These are phyloP conservation scores for Cladophialophora psammophila DNA, from an alignment of 2,329 filamentous ascomycete genomes.

Conservation along the genomic window DNA sequence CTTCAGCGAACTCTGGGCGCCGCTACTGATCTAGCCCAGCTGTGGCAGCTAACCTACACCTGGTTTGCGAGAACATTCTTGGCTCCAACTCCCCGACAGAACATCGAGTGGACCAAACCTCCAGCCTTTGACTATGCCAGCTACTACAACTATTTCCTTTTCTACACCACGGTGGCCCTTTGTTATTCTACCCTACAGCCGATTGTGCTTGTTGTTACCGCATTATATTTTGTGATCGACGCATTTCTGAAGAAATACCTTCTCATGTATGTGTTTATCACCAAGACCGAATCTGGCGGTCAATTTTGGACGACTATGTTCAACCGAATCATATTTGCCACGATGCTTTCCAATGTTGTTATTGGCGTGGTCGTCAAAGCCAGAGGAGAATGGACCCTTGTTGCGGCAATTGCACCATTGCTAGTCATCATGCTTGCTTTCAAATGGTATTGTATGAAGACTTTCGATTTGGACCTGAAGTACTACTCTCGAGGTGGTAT, in stretches of 20 bases:
- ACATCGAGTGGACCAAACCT: conserved; percentile 92
- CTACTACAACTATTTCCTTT: conserved; percentile 98
- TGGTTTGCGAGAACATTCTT: conserved; percentile 86
- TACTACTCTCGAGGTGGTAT: conserved; percentile 77
- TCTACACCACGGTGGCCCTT: conserved; percentile 87
- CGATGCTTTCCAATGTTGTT: conserved; percentile 78
- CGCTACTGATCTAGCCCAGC: conserved; percentile 89
- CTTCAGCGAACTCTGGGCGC: conserved; percentile 92
- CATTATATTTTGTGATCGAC: conserved; percentile 88
- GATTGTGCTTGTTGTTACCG: conserved; percentile 82
- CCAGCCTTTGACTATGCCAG: conserved; percentile 92
- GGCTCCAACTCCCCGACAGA: conserved; percentile 84
- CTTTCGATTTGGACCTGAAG: conserved; percentile 80
- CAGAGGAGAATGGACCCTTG: conserved; percentile 69
- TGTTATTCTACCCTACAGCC: conserved; percentile 87
- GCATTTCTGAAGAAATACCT: conserved; percentile 94
- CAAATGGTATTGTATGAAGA: conserved; percentile 80
- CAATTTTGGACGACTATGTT: conserved; percentile 90
- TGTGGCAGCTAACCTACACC: conserved; percentile 82
- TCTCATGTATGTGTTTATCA: conserved; percentile 91
- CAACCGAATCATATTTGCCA: conserved; percentile 88
- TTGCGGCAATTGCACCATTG: conserved; percentile 74
- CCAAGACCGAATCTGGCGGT: conserved; percentile 94
- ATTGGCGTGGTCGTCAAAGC: conserved; percentile 79
- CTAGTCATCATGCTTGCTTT: conserved; percentile 80